A percentile compares a stretch with the other conserved stretches of the same genome.
These are phyloP conservation scores for Neurospora discreta DNA, from an alignment of 495 filamentous ascomycete genomes.

Conservation along the genomic window DNA sequence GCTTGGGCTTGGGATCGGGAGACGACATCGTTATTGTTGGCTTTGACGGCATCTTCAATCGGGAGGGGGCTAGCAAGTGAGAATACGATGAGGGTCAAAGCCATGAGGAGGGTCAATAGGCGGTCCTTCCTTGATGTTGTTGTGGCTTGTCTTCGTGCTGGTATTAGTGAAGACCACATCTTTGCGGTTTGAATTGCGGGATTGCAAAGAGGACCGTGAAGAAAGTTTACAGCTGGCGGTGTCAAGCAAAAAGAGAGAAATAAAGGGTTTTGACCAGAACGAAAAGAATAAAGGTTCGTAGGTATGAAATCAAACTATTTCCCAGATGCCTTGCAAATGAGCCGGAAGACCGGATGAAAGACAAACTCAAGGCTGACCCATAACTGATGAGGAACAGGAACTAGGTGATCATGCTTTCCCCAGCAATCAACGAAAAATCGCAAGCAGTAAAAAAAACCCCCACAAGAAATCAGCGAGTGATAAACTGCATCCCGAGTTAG, in stretches of 20 bases:
- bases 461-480: background rate
- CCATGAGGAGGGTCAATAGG: background rate
- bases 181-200: background rate
- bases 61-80: background rate
- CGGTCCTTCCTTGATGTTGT: background rate
- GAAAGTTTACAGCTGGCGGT: background rate
- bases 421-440: background rate
- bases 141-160: background rate
- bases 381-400: background rate
- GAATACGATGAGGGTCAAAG: background rate
- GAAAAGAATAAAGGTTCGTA: background rate
- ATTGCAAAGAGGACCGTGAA: background rate
- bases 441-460: background rate
- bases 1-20: background rate
- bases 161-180: background rate
- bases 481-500: background rate
- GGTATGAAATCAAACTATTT: background rate
- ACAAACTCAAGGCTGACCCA: background rate
- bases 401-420: background rate
- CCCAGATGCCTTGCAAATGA: background rate
- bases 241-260: background rate
- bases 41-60: background rate
- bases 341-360: background rate
- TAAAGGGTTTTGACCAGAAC: background rate
- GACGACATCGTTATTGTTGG: background rate